Evolutionary conservation across 2,329 filamentous ascomycete species (phyloP).

Genomic region (Fusarium sp.): DNA sequence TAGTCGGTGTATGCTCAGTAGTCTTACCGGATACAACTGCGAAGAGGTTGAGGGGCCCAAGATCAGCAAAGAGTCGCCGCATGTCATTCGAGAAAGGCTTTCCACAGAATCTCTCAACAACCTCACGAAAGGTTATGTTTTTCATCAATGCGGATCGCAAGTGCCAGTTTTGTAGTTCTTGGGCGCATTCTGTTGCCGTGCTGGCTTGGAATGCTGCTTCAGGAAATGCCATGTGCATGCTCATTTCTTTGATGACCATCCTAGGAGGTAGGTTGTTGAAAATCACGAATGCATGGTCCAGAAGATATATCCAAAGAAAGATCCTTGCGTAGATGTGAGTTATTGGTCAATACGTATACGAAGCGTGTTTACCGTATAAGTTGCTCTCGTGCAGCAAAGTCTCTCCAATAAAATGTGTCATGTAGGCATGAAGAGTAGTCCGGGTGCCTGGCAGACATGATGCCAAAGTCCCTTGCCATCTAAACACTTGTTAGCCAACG

Average conservation of each 20-base stretch:
- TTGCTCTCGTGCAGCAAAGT: background rate
- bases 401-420: background rate
- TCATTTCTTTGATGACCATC: background rate
- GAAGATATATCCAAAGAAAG: background rate
- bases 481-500: rapidly evolving
- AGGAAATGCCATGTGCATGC: background rate
- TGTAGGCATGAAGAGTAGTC: background rate
- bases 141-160: rapidly evolving
- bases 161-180: background rate
- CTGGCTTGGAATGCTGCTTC: background rate
- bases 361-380: background rate
- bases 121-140: background rate
- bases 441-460: background rate
- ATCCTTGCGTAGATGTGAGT: background rate
- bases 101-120: background rate
- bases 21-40: background rate
- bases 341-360: rapidly evolving
- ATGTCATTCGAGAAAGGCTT: background rate
- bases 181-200: background rate
- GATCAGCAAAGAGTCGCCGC: background rate
- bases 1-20: rapidly evolving
- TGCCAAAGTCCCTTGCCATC: background rate
- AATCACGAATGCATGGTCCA: background rate
- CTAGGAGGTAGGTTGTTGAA: background rate
- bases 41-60: background rate